Conservation (phyloP, 352 stramenopile genomes). For the Phytopythium cucurbitacearum region DNA sequence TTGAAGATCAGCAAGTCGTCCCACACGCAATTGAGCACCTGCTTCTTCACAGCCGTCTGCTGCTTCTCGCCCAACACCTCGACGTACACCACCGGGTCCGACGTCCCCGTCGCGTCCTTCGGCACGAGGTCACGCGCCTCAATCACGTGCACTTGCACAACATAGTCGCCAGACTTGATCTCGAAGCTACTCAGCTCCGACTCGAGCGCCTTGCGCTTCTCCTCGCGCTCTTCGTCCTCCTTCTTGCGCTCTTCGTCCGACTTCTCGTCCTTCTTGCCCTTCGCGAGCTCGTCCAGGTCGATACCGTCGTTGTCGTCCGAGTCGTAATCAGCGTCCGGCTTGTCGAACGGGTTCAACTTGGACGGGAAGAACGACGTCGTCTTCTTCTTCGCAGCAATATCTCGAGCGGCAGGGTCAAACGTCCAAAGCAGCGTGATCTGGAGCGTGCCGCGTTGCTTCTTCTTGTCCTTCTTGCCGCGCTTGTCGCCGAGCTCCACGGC, state of each 20-base stretch:
- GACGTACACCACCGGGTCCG: constrained; percentile 90
- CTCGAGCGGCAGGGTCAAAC: constrained; percentile 36
- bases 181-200: constrained; percentile 73
- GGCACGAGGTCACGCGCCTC: constrained; percentile 85
- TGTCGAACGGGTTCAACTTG: constrained; percentile 40
- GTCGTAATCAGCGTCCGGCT: constrained; percentile 67
- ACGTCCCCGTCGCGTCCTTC: constrained; percentile 86
- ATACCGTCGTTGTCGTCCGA: constrained; percentile 68
- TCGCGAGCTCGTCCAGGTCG: constrained; percentile 38
- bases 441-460: constrained; percentile 41
- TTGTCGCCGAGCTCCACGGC: constrained; percentile 57
- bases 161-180: constrained; percentile 87
- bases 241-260: constrained; percentile 66
- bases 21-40: constrained; percentile 86
- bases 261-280: constrained; percentile 60
- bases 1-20: constrained; percentile 80
- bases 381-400: constrained; percentile 73
- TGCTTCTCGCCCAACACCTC: constrained; percentile 84
- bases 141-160: constrained; percentile 88
- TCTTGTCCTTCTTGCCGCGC: constrained; percentile 61
- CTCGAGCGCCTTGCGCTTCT: constrained; percentile 74
- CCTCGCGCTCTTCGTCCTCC: constrained; percentile 61
- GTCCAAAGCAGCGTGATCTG: constrained; percentile 59
- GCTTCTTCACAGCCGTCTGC: constrained; percentile 79
- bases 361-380: constrained; percentile 49